Conservation (phyloP, 2,329 filamentous ascomycete species). For the Penicillium brasilianum region DNA sequence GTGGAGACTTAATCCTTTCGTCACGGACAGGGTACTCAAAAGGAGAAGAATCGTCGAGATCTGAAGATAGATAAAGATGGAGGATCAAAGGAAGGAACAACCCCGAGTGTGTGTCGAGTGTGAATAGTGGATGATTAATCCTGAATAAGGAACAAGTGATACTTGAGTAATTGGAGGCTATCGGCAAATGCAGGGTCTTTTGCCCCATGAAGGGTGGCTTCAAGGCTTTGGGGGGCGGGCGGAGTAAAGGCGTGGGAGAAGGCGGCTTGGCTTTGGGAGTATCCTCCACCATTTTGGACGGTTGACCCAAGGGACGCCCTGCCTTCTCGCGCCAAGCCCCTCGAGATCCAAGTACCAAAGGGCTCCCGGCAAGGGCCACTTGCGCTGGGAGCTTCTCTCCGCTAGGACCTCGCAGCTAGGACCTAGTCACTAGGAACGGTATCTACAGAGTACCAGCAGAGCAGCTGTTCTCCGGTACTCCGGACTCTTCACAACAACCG, state of each 20-base stretch:
- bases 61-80: conserved; percentile 2
- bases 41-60: background rate
- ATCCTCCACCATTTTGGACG: conserved; percentile 6
- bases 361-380: background rate
- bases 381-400: background rate
- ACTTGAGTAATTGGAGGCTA: too few relatives aligned
- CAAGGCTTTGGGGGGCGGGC: too few relatives aligned
- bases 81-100: background rate
- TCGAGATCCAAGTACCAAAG: background rate
- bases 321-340: background rate
- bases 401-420: background rate
- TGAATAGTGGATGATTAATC: background rate
- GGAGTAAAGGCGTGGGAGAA: background rate
- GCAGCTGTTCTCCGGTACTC: background rate
- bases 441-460: background rate
- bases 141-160: background rate
- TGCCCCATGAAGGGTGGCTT: conserved; percentile 12
- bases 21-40: conserved; percentile 8
- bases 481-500: background rate
- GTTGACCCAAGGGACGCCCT: background rate
- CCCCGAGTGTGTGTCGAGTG: background rate
- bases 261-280: background rate
- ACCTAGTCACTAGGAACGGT: background rate
- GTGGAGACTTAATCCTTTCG: conserved; percentile 10
- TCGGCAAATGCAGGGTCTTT: conserved; percentile 15